phyloP scores from a whole-genome alignment of 768 basidiomycete genomes.

The Imleria badia region DNA sequence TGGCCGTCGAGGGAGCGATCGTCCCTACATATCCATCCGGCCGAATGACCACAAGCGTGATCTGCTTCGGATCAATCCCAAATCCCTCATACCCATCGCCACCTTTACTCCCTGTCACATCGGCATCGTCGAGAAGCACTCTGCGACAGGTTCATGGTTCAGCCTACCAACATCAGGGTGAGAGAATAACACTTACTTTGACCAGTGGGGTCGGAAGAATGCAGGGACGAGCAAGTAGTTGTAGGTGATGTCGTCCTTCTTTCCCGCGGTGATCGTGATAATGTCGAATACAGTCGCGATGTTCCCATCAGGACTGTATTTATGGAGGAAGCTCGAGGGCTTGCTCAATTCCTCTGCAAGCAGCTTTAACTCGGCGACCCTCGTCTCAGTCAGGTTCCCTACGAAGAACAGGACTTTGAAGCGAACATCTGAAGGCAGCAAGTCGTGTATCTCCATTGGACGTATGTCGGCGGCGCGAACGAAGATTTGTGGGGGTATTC shows the following conservation, averaged over 20 bases:
- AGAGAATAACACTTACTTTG: constrained; percentile 33
- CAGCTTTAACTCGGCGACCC: constrained; percentile 17
- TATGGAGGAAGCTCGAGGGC: constrained; percentile 27
- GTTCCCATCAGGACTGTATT: constrained; percentile 20
- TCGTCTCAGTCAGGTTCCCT: constrained; percentile 23
- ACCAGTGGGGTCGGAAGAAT: constrained; percentile 40
- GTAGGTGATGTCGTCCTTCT: constrained; percentile 32
- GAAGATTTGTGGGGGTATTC: constrained; percentile 34
- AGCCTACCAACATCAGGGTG: neutral
- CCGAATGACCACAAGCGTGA: constrained; percentile 37
- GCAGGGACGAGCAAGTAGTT: constrained; percentile 30
- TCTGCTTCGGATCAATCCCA: constrained; percentile 29
- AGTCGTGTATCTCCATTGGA: constrained; percentile 38
- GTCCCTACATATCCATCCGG: constrained; percentile 42
- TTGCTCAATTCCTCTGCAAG: constrained; percentile 28
- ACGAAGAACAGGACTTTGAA: constrained; percentile 38
- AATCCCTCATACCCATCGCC: constrained; percentile 35
- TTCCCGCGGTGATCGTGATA: constrained; percentile 21
- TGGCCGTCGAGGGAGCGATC: constrained; percentile 24
- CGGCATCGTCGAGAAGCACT: constrained; percentile 37
- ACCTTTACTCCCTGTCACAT: constrained; percentile 27
- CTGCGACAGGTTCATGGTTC: constrained; percentile 15
- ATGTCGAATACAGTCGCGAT: constrained; percentile 29
- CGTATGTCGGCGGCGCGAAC: constrained; percentile 35
- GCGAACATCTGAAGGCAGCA: constrained; percentile 34